Evolutionary conservation across 1,284 basidiomycete species (phyloP).

Genomic region (Coniferiporia sulphurascens): DNA sequence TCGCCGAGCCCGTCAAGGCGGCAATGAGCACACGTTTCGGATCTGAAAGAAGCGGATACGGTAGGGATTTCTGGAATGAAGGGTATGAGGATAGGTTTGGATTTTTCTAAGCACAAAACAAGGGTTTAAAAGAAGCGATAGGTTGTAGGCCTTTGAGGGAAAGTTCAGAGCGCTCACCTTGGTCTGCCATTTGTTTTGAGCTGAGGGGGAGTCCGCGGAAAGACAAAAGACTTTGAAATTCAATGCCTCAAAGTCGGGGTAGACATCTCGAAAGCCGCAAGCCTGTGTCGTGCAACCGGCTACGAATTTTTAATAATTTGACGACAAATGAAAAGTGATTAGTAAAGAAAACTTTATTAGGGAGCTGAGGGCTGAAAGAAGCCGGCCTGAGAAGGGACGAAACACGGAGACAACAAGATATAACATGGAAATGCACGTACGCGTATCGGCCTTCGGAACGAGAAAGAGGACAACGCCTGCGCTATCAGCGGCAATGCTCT

Average conservation of each 20-base stretch:
- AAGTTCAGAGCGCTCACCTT: constrained; percentile 45
- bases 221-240: constrained; percentile 83
- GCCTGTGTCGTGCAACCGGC: constrained; percentile 88
- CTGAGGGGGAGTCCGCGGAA: constrained; percentile 75
- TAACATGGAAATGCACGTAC: constrained; percentile 39
- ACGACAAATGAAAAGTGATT: no score
- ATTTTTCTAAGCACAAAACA: neutral
- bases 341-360: no score
- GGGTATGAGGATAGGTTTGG: neutral
- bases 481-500: constrained; percentile 56
- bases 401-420: neutral
- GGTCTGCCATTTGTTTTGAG: constrained; percentile 80
- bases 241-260: constrained; percentile 64
- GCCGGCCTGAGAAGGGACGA: neutral
- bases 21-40: constrained; percentile 76
- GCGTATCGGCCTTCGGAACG: constrained; percentile 80
- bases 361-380: neutral
- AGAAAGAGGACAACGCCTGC: constrained; percentile 77
- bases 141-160: neutral
- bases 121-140: no score
- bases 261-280: constrained; percentile 82
- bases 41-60: constrained; percentile 85
- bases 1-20: constrained; percentile 73
- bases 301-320: constrained; percentile 26
- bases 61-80: constrained; percentile 62